Evolutionary conservation across 2,329 filamentous ascomycete species (phyloP).

Genomic region (Colletotrichum sp.): DNA sequence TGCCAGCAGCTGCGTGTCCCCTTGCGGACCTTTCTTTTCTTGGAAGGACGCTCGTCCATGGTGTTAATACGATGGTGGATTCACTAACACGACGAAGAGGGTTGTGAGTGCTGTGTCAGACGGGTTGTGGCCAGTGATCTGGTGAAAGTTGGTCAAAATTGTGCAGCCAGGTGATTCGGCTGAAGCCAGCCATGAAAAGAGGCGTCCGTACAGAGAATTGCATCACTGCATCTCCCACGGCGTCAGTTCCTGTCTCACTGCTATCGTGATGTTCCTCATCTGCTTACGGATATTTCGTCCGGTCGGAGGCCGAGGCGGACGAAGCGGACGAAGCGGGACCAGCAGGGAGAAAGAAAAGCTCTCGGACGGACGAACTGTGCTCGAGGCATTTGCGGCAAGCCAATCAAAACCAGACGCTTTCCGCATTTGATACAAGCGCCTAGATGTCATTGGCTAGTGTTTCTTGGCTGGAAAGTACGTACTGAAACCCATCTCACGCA

Average conservation of each 20-base stretch:
- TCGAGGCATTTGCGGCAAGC: not conserved
- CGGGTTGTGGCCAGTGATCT: not conserved
- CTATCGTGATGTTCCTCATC: not conserved
- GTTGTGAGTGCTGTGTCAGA: not conserved
- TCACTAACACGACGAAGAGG: not conserved
- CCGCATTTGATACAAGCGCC: not conserved
- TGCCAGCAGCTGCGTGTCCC: constrained; percentile 65
- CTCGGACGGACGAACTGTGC: not conserved
- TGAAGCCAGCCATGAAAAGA: not conserved
- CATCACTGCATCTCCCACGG: not conserved
- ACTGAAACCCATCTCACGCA: not conserved
- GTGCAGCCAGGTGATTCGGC: not conserved
- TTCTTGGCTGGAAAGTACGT: not conserved
- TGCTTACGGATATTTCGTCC: constrained; percentile 13
- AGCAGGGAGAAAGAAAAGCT: not conserved
- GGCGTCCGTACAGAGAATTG: not conserved
- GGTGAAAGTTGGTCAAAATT: not conserved
- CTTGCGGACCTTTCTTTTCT: constrained; percentile 51
- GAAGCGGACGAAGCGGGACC: not conserved
- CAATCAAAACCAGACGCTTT: not conserved
- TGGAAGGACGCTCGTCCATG: constrained; percentile 22
- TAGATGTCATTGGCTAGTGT: not conserved
- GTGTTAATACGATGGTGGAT: not conserved
- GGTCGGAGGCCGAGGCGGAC: constrained; percentile 18
- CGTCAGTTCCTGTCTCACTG: not conserved